Evolutionary conservation across 2,329 filamentous ascomycete genomes (phyloP).

Genomic region (Colletotrichum musicola): DNA sequence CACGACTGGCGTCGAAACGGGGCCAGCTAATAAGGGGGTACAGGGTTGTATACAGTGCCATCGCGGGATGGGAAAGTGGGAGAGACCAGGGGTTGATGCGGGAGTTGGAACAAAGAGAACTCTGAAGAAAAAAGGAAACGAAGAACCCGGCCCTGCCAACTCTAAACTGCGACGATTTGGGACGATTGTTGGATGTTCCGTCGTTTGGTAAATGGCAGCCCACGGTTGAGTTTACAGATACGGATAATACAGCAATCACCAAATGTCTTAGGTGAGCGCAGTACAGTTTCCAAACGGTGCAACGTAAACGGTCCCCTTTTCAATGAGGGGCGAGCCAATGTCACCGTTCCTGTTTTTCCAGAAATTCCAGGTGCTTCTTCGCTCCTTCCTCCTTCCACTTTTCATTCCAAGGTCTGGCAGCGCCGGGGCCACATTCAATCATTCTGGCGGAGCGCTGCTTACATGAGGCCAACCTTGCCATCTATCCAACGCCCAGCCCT

Average conservation of each 20-base stretch:
- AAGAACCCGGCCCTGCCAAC: not conserved
- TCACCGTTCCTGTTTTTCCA: constrained; percentile 7
- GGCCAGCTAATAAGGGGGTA: constrained; percentile 24
- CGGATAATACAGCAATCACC: too few species aligned
- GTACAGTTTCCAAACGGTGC: too few species aligned
- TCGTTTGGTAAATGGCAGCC: too few species aligned
- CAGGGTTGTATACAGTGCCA: constrained; percentile 23
- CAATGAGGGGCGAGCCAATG: not conserved
- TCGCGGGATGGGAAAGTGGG: constrained; percentile 30
- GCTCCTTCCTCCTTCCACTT: not conserved
- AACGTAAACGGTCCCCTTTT: too few species aligned
- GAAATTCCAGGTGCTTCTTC: not conserved
- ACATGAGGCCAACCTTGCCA: constrained; percentile 9
- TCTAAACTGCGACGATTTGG: too few species aligned
- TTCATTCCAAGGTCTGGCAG: not conserved
- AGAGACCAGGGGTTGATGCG: not conserved
- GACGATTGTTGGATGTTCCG: too few species aligned
- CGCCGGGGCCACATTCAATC: not conserved
- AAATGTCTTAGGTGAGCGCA: too few species aligned
- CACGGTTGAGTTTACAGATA: too few species aligned
- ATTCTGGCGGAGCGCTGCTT: constrained; percentile 7
- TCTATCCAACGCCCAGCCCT: not conserved
- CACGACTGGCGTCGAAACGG: constrained; percentile 20
- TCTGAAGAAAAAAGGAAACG: constrained; percentile 3
- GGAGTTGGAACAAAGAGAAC: not conserved